phyloP scores from a whole-genome alignment of 257 asterid genomes.

The Salvia rosmarinus region DNA sequence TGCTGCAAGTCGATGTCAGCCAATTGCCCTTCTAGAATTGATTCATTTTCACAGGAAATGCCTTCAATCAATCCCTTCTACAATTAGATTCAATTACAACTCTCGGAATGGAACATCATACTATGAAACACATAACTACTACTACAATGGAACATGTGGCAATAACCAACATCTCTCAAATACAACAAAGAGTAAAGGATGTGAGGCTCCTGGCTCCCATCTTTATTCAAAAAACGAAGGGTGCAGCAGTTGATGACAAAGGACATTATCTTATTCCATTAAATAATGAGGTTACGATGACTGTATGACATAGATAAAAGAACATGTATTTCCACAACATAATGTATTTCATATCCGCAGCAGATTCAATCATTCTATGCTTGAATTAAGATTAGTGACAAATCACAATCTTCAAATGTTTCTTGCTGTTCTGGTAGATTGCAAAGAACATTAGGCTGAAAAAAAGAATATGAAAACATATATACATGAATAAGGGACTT shows the following conservation, averaged over 20 bases:
- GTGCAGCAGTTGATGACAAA: conserved; percentile 7
- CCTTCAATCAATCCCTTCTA: neutral
- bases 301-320: conserved; percentile 4
- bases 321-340: neutral
- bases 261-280: neutral
- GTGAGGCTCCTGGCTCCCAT: neutral
- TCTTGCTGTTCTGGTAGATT: neutral
- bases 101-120: neutral
- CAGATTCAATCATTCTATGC: conserved; percentile 6
- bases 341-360: neutral
- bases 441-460: neutral
- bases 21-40: conserved; percentile 10
- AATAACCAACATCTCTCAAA: neutral
- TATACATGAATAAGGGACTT: neutral
- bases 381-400: conserved; percentile 4
- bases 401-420: conserved; percentile 13
- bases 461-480: neutral
- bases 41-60: neutral
- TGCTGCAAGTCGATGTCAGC: conserved; percentile 28
- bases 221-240: neutral
- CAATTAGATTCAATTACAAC: neutral
- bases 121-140: neutral
- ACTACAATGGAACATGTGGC: neutral
- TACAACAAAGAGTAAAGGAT: neutral
- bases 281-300: conserved; percentile 3